phyloP scores from a whole-genome alignment of 2,329 filamentous ascomycete species.

The Cladosporium sp. region DNA sequence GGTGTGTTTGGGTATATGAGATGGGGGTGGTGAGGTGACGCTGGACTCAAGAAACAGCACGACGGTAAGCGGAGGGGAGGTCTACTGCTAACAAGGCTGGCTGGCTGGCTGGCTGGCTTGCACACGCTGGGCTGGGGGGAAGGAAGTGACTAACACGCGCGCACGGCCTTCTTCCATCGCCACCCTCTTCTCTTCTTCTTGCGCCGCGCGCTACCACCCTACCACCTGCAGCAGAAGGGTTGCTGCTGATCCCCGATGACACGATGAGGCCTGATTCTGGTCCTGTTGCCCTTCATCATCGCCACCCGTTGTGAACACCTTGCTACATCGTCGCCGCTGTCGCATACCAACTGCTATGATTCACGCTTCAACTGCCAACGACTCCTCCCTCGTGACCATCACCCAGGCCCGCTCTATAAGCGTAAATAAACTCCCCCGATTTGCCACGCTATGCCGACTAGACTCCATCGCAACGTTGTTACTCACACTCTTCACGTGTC shows the following conservation, averaged over 20 bases:
- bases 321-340: neutral
- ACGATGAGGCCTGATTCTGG: neutral
- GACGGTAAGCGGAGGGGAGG: conserved; percentile 1
- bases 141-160: neutral
- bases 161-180: neutral
- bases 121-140: neutral
- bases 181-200: neutral
- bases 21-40: neutral
- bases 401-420: conserved; percentile 16
- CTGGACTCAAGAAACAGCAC: neutral
- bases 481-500: conserved; percentile 13
- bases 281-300: neutral
- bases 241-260: neutral
- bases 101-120: conserved; percentile 3
- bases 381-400: neutral
- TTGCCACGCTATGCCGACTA: conserved; percentile 8
- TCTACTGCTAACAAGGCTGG: conserved; percentile 1
- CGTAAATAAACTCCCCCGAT: conserved; percentile 4
- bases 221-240: neutral
- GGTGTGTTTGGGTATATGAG: neutral
- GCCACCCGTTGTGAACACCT: neutral
- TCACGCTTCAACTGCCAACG: neutral
- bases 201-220: neutral
- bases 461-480: conserved; percentile 9
- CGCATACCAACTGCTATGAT: neutral